Conservation (phyloP, 2,329 filamentous ascomycete genomes). For the Periconia digitata region DNA sequence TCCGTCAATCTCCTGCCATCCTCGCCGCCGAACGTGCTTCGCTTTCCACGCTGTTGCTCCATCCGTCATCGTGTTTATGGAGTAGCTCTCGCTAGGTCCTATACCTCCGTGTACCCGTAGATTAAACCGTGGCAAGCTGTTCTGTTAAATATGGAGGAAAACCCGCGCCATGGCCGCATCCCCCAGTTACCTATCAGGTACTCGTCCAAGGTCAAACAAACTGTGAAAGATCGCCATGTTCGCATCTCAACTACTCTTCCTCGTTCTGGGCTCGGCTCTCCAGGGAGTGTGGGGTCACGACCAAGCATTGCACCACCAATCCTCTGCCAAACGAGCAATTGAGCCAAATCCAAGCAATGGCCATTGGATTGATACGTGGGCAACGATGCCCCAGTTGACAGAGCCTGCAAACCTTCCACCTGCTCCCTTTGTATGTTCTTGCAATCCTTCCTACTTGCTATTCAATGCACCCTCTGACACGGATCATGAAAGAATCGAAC, state of each 20-base stretch:
- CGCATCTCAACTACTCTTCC: conserved; percentile 13
- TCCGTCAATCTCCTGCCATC: conserved; percentile 30
- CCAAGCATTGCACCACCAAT: conserved; percentile 6
- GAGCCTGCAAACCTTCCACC: conserved; percentile 65
- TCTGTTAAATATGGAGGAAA: conserved; percentile 16
- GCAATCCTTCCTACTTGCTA: not conserved
- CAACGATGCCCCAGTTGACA: conserved; percentile 66
- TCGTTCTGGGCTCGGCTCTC: conserved; percentile 11
- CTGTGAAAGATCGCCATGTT: conserved; percentile 13
- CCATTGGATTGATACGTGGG: conserved; percentile 66
- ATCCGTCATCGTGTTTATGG: conserved; percentile 17
- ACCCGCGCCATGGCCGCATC: not conserved
- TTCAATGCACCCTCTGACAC: not conserved
- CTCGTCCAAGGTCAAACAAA: not conserved
- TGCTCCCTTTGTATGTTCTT: conserved; percentile 54
- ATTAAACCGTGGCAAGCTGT: conserved; percentile 8
- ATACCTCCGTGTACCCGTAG: conserved; percentile 20
- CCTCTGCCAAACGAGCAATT: conserved; percentile 13
- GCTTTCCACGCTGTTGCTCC: conserved; percentile 5
- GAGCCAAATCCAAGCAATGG: conserved; percentile 34
- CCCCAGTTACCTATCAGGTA: not conserved
- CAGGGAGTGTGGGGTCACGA: conserved; percentile 14
- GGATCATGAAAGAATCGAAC: conserved; percentile 50
- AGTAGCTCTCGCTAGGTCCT: conserved; percentile 14
- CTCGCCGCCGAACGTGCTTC: conserved; percentile 14